phyloP scores from a whole-genome alignment of 2,329 filamentous ascomycete genomes.

The Fusarium mangiferae region DNA sequence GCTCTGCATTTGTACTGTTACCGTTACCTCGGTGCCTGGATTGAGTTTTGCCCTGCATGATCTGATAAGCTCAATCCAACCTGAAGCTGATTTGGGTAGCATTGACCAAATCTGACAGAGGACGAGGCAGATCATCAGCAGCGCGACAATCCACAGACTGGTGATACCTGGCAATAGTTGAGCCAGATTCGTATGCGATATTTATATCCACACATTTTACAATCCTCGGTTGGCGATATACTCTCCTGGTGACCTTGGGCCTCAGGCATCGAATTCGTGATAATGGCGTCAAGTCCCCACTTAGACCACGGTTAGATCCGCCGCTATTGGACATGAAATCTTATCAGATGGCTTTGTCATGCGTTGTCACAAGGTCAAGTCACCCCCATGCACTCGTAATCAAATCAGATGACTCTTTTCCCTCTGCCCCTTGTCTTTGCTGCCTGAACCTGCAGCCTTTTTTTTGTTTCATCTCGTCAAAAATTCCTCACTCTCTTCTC shows the following conservation, averaged over 20 bases:
- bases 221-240: accelerated
- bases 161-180: accelerated
- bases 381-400: not conserved
- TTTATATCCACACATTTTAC: not conserved
- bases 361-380: constrained; percentile 29
- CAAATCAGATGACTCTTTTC: constrained; percentile 9
- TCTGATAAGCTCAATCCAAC: not conserved
- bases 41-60: not conserved
- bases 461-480: not conserved
- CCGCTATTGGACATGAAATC: constrained; percentile 37
- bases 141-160: accelerated
- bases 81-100: accelerated
- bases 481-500: not conserved
- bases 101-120: not conserved
- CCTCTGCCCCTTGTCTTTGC: not conserved
- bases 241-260: accelerated
- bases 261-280: not conserved
- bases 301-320: constrained; percentile 39
- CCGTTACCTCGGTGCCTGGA: not conserved
- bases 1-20: accelerated
- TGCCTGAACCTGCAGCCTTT: not conserved
- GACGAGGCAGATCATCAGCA: not conserved
- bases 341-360: constrained; percentile 41
- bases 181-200: accelerated
- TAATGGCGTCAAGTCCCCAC: constrained; percentile 15